Evolutionary conservation across 257 asterid species (phyloP).

Genomic region (Catharanthus roseus): DNA sequence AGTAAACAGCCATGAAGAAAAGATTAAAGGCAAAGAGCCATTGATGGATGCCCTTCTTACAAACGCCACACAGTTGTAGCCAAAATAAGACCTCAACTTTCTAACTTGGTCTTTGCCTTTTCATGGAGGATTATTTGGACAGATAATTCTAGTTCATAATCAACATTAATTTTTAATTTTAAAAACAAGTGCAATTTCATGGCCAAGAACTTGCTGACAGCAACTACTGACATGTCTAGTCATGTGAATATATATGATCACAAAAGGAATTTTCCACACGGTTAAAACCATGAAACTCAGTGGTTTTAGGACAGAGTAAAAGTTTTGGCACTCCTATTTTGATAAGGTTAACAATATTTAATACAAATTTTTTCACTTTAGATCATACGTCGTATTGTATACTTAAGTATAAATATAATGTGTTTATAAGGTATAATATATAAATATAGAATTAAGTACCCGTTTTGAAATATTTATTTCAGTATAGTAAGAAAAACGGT

Average conservation of each 20-base stretch:
- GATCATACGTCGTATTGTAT: too few relatives aligned
- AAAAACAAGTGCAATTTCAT: background rate
- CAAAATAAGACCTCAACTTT: constrained; percentile 42
- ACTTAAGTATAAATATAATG: too few relatives aligned
- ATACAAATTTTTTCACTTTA: too few relatives aligned
- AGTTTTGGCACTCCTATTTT: background rate
- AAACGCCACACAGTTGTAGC: constrained; percentile 40
- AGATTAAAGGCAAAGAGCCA: constrained; percentile 35
- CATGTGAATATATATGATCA: too few relatives aligned
- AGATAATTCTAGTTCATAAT: background rate
- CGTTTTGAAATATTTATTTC: too few relatives aligned
- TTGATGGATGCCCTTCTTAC: constrained; percentile 37
- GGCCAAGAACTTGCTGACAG: background rate
- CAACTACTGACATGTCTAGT: too few relatives aligned
- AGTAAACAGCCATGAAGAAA: constrained; percentile 19
- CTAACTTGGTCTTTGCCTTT: constrained; percentile 19
- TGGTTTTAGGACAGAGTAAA: background rate
- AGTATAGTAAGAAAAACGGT: too few relatives aligned
- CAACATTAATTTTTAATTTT: too few relatives aligned
- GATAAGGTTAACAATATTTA: too few relatives aligned
- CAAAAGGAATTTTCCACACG: background rate
- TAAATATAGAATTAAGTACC: too few relatives aligned
- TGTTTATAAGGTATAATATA: too few relatives aligned
- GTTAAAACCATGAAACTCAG: background rate
- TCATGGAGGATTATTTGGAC: background rate